A percentile compares a stretch with the other conserved stretches of the same genome.
phyloP scores from a whole-genome alignment of 352 stramenopile species.

The Aphanomyces astaci region DNA sequence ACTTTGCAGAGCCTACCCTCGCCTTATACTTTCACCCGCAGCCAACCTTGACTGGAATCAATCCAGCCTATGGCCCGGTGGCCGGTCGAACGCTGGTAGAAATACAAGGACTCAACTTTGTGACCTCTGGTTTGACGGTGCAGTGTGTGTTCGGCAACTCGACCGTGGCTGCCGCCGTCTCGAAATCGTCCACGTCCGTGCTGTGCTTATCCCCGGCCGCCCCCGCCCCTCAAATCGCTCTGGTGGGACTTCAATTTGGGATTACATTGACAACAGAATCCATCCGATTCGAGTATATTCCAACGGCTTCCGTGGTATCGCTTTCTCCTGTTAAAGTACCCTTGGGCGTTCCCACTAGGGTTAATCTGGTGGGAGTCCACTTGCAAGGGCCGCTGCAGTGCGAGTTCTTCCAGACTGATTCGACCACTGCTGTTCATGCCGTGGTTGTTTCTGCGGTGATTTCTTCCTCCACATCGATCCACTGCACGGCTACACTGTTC shows the following conservation, averaged over 20 bases:
- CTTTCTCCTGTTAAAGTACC: background rate
- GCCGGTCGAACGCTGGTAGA: constrained; percentile 29
- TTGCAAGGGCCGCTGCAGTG: background rate
- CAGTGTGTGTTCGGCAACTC: constrained; percentile 38
- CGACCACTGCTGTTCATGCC: background rate
- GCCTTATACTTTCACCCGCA: constrained; percentile 31
- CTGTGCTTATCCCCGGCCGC: background rate
- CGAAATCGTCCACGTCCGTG: background rate
- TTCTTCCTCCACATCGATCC: background rate
- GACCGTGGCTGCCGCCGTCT: background rate
- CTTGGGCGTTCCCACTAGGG: background rate
- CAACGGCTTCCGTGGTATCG: background rate
- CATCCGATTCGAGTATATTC: background rate
- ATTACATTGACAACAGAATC: background rate
- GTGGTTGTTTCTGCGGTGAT: background rate
- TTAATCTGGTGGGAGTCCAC: background rate
- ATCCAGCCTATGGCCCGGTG: constrained; percentile 25
- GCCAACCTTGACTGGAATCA: constrained; percentile 28
- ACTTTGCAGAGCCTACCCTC: constrained; percentile 30
- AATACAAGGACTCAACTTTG: constrained; percentile 34
- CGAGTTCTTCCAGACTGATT: background rate
- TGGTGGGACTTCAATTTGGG: background rate
- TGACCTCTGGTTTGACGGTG: constrained; percentile 20
- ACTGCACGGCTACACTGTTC: background rate
- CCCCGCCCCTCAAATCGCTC: background rate